Evolutionary conservation across 83 land plant species (phyloP).

Genomic region (Diphasiastrum complanatum): DNA sequence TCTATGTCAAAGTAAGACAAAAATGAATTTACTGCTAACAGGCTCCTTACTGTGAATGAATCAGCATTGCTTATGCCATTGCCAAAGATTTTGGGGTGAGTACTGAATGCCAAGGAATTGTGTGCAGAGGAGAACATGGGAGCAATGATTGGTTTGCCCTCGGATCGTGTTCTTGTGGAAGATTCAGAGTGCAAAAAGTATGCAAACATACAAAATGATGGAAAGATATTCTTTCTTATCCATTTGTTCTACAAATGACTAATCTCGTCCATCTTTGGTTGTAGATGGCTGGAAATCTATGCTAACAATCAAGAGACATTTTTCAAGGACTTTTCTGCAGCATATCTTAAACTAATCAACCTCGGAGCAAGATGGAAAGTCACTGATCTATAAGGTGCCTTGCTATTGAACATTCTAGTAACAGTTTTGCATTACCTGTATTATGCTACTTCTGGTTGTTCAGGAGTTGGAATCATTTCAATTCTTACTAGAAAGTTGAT

Average conservation of each 20-base stretch:
- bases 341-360: constrained; percentile 65
- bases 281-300: constrained; percentile 76
- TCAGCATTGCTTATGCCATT: no score
- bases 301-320: constrained; percentile 59
- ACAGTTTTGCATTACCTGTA: no score
- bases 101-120: background rate
- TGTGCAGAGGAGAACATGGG: constrained; percentile 48
- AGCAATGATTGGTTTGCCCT: constrained; percentile 82
- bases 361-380: constrained; percentile 75
- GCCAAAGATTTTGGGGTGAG: background rate
- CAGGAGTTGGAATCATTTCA: no score
- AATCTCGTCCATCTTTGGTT: background rate
- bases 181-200: constrained; percentile 88
- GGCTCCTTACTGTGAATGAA: no score
- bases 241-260: background rate
- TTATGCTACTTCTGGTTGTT: no score
- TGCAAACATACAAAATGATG: background rate
- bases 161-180: constrained; percentile 74
- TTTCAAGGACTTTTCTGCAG: constrained; percentile 61
- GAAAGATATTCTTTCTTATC: background rate
- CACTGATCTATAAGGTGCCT: no score
- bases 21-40: background rate
- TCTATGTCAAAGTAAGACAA: no score
- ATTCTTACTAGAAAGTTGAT: no score
- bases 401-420: no score